Base-by-base conservation (phyloP, 768 basidiomycete genomes). In the Rhizopogon roseolus region DNA sequence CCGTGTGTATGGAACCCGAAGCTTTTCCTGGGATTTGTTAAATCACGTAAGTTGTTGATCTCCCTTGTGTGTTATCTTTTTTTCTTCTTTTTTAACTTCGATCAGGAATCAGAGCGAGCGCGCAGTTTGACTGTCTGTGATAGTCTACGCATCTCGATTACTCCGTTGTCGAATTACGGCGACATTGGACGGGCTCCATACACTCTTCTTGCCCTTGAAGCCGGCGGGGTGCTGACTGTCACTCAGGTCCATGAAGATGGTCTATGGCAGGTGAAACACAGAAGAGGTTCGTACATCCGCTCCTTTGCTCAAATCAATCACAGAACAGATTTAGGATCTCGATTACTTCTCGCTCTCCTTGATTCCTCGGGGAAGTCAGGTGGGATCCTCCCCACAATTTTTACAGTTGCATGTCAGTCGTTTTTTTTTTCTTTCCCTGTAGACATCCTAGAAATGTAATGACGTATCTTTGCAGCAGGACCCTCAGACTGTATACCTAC, bases 291-390 rank as follows among this genome's bases (percentile, higher is more conserved):
- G 75, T 63, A 17, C 39, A 25, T 6, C 28, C 41, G 4, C 36
- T 3, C 4, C n/a, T 37, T 17, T 46, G 28, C 36, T 48, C 22
- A 34, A n/a, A 48, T 36, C 4, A 9, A 17, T n/a, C 13, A 38
- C 43, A 22, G 28, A 17, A 28, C 39, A 22, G 38, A n/a, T 28
- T 49, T 40, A 82, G 81, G 73, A 17, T 67, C 76, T 6, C 62
- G 65, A 29, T 57, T 82, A n/a, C 52, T 79, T 27, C 60, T 81
- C 16, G 70, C 65, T 19, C 70, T 81, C 17, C 67, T 77, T 9
- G 78, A 82, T 60, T 65, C 77, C 6, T 64, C 66, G 13, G 75
- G 75, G 4, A 72, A 64, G 41, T 70, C 74, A 0, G 76, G 75
- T 0, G 80, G 78, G 6, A 63, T 77, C 29, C 61, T 72, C 6